Conservation (phyloP, 106 monocot species). For the Cymbidium sinense region DNA sequence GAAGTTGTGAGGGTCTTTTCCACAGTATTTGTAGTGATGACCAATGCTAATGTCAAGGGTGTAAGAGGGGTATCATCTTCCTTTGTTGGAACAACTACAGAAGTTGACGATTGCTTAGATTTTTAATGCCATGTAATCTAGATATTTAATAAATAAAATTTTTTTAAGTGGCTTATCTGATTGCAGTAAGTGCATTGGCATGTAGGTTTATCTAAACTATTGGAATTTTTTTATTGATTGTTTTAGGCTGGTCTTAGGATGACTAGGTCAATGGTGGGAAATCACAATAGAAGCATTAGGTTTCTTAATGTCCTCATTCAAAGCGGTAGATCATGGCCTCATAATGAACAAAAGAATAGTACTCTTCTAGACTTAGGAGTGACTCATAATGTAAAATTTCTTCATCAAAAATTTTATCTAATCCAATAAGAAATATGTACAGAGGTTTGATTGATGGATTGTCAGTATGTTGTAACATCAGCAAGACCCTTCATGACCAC, state of each 20-base stretch:
- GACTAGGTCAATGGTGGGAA: background rate
- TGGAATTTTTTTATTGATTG: background rate
- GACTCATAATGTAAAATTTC: background rate
- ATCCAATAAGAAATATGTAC: background rate
- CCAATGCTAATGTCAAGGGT: no score
- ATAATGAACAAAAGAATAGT: background rate
- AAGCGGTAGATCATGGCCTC: background rate
- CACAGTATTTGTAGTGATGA: no score
- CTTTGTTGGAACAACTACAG: no score
- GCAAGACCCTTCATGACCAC: background rate
- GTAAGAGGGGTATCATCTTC: no score
- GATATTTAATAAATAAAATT: no score
- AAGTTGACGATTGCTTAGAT: no score
- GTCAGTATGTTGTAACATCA: background rate
- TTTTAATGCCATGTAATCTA: no score
- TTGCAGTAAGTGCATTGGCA: background rate
- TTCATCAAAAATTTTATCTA: background rate
- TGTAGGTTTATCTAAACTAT: background rate
- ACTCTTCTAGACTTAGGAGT: background rate
- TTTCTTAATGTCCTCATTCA: background rate
- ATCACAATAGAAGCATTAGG: background rate
- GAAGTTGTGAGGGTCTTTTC: constrained; percentile 2
- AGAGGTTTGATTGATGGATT: background rate
- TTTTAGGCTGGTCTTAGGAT: background rate
- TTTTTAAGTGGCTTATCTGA: background rate